Base-by-base conservation (phyloP, 257 asterid genomes). In the Solanum etuberosum region DNA sequence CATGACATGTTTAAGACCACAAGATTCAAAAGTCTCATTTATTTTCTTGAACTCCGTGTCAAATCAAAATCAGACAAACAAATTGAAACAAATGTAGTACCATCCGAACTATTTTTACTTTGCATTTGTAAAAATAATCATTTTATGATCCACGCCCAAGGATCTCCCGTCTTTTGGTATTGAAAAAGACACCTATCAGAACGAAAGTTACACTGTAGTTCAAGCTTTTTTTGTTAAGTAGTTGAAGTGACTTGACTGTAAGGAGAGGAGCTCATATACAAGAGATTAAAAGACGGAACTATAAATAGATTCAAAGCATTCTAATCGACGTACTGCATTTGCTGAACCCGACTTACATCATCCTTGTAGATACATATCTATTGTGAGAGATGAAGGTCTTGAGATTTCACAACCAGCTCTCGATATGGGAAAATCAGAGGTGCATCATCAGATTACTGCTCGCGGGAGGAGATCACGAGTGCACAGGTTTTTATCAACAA, bases 381-480 rank as follows among this genome's bases (percentile, higher is more conserved):
- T 96, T 38, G 95, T 95, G 91, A 93, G 88, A 87, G 90, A 88
- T 2, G 96, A 96, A 93, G 97, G 97, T 57, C 91, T 94, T 9
- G 96, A 96, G 89, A 96, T 96, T 89, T 96, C 99, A 86, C 99
- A 95, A 84, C 98, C 99, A 38, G 98, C 96, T 48, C 98, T 95
- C 25, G 98, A 95, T 31, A 43, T 88, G 5, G 86, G 57, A 1
- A 72, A 91, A 87, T 96, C 99, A 51, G 96, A 96, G 91, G 95
- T 96, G 89, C 98, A 96, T 89, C 99, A 94, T 92, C 97, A 93
- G 85, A 95, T 96, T 85, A 96, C 99, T 25, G 95, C 97, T 9
- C 94, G 96, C 15, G 92, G 92, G 87, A 89, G 91, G 88, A 92
- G 91, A 91, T 76, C 94, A 74, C 83, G 46, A 32, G 93, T 94